Evolutionary conservation across 2,329 filamentous ascomycete species (phyloP).

Genomic region (Colletotrichum lupini): DNA sequence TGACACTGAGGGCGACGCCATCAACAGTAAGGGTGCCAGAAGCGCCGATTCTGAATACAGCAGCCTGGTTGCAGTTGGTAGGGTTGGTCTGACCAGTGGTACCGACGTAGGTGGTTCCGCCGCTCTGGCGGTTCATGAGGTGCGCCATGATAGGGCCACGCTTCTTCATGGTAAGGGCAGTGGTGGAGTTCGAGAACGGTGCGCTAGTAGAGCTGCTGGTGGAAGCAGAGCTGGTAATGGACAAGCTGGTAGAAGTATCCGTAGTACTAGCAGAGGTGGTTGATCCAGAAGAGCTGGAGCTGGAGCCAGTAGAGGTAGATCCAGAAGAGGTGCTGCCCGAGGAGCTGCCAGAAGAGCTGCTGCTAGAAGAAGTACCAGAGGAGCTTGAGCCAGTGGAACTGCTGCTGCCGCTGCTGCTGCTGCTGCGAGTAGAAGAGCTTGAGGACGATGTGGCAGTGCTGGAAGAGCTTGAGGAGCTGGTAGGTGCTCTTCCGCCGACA

Average conservation of each 20-base stretch:
- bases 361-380: background rate
- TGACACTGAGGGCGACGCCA: background rate
- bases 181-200: background rate
- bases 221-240: background rate
- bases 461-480: background rate
- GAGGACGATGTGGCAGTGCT: background rate
- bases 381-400: background rate
- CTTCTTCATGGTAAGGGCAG: background rate
- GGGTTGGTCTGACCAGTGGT: background rate
- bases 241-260: too few species aligned
- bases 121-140: slow-evolving; percentile 5
- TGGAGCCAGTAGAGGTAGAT: background rate
- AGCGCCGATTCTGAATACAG: slow-evolving; percentile 10
- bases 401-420: background rate
- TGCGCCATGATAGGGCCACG: background rate
- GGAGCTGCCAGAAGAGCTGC: background rate
- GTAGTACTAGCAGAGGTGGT: background rate
- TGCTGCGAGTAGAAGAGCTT: background rate
- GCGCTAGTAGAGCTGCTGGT: background rate
- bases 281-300: background rate
- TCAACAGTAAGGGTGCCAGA: slow-evolving; percentile 13
- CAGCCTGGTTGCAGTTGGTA: slow-evolving; percentile 18
- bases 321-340: background rate
- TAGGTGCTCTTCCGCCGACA: background rate
- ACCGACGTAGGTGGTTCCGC: slow-evolving; percentile 14